Conservation (phyloP, 805 yeast species). For the Spathaspora passalidarum region DNA sequence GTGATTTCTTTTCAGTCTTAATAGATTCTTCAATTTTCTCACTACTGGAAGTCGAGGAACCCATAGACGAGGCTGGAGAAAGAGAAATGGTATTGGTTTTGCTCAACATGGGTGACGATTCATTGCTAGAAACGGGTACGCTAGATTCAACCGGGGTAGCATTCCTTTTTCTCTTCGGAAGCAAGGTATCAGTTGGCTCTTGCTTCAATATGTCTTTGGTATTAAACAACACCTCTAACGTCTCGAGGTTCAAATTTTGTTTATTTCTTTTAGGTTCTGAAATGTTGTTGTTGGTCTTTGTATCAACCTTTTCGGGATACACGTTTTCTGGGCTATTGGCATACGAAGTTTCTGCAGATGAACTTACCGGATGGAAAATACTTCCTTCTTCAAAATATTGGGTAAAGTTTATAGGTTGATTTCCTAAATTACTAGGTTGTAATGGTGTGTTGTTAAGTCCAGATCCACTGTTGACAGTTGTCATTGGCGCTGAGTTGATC, state of each 20-base stretch:
- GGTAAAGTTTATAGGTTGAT: neutral
- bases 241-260: slow-evolving; percentile 19
- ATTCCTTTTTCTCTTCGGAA: neutral
- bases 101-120: neutral
- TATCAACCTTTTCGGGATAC: neutral
- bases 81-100: neutral
- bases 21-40: neutral
- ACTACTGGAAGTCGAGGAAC: neutral
- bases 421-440: neutral
- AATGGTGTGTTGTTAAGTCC: neutral
- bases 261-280: slow-evolving; percentile 14
- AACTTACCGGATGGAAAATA: neutral
- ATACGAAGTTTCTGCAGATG: slow-evolving; percentile 9
- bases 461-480: slow-evolving; percentile 11
- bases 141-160: neutral
- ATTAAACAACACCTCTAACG: slow-evolving; percentile 26
- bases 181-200: slow-evolving; percentile 2
- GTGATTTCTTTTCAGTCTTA: neutral
- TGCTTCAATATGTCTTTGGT: slow-evolving; percentile 26
- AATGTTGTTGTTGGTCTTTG: slow-evolving; percentile 2
- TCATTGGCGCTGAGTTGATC: slow-evolving; percentile 16
- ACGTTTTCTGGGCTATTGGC: slow-evolving; percentile 11
- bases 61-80: neutral
- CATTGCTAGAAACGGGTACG: neutral
- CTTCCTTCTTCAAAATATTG: slow-evolving; percentile 2